Conservation (phyloP, 495 filamentous ascomycete genomes). For the Hypoxylon fuscum region DNA sequence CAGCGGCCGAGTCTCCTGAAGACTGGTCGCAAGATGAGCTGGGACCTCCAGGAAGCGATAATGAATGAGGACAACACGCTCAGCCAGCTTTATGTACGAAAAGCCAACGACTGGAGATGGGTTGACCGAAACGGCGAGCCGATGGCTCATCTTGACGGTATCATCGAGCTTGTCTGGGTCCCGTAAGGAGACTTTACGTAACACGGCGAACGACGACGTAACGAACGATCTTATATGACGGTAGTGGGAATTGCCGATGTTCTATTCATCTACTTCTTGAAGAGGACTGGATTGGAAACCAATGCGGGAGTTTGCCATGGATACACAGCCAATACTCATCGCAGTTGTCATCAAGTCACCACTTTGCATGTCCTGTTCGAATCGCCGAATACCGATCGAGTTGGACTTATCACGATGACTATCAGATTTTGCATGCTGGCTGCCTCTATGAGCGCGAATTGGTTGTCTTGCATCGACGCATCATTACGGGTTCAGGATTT, state of each 20-base stretch:
- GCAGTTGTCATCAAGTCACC: neutral
- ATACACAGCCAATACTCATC: conserved; percentile 4
- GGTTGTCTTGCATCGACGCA: conserved; percentile 3
- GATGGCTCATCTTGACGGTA: conserved; percentile 58
- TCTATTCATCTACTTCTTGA: conserved; percentile 37
- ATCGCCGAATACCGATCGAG: conserved; percentile 10
- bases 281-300: conserved; percentile 21
- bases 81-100: conserved; percentile 58
- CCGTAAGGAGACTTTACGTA: conserved; percentile 37
- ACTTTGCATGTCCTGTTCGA: conserved; percentile 6
- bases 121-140: conserved; percentile 50
- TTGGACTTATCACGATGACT: neutral
- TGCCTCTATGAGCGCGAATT: conserved; percentile 5
- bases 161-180: conserved; percentile 63
- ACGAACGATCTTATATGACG: conserved; percentile 40
- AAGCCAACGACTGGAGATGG: conserved; percentile 59
- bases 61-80: conserved; percentile 54
- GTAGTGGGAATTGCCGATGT: conserved; percentile 33
- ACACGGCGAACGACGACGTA: no score
- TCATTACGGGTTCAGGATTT: neutral
- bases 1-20: conserved; percentile 55
- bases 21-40: conserved; percentile 62
- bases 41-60: conserved; percentile 60
- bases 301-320: conserved; percentile 13
- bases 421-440: conserved; percentile 9